phyloP scores from a whole-genome alignment of 164 flowering plant genomes.

The Cinnamomum chago region DNA sequence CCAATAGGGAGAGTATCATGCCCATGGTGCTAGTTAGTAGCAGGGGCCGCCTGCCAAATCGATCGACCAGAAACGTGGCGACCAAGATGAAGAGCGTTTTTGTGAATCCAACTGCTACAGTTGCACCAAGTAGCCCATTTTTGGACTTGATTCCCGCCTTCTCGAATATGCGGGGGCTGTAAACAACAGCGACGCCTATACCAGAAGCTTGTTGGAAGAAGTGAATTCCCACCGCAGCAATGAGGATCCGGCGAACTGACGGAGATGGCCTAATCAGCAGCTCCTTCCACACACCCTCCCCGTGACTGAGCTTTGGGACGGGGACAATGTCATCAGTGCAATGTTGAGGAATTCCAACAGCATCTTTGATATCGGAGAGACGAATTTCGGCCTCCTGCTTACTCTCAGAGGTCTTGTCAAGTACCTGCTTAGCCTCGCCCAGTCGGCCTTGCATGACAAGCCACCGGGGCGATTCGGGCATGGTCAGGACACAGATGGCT shows the following conservation, averaged over 20 bases:
- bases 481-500: constrained; percentile 37
- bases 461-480: constrained; percentile 92
- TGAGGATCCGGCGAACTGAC: constrained; percentile 48
- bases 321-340: constrained; percentile 43
- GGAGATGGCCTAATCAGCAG: constrained; percentile 56
- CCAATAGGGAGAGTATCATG: constrained; percentile 43
- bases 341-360: constrained; percentile 54
- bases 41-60: constrained; percentile 57
- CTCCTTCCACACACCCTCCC: constrained; percentile 65
- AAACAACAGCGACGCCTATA: constrained; percentile 63
- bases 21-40: constrained; percentile 53
- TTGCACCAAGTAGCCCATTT: constrained; percentile 39
- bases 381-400: constrained; percentile 45
- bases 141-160: constrained; percentile 48
- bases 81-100: constrained; percentile 53
- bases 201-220: constrained; percentile 78
- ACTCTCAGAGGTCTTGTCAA: constrained; percentile 46
- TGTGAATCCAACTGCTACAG: constrained; percentile 59
- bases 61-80: constrained; percentile 54
- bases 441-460: constrained; percentile 71
- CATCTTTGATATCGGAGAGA: constrained; percentile 54
- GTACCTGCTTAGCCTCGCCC: constrained; percentile 53
- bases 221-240: constrained; percentile 60
- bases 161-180: constrained; percentile 62
- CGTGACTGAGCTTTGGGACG: constrained; percentile 32